These are phyloP conservation scores for Cardiospermum halicacabum DNA, from an alignment of 345 rosid genomes.

Conservation along the genomic window DNA sequence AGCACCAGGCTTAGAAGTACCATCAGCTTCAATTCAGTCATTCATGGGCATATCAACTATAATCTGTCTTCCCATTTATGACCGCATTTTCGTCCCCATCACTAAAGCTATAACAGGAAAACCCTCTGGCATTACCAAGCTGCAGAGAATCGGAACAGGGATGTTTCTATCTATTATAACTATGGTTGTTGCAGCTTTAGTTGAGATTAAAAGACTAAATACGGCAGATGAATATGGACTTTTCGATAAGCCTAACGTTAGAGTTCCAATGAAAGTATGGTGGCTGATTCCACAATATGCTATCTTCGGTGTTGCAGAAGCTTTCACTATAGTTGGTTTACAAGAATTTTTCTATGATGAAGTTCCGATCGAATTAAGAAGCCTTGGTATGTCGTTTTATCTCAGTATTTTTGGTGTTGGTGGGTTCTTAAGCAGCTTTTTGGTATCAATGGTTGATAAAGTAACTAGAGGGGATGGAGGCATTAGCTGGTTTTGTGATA, in stretches of 20 bases:
- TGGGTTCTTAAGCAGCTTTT: neutral
- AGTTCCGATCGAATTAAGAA: constrained; percentile 21
- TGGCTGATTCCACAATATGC: constrained; percentile 29
- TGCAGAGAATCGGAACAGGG: constrained; percentile 7
- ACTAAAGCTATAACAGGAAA: constrained; percentile 16
- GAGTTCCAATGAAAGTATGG: constrained; percentile 19
- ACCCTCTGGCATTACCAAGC: constrained; percentile 10
- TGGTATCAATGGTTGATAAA: neutral
- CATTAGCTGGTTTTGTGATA: neutral
- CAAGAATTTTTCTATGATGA: constrained; percentile 30
- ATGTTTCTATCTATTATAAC: constrained; percentile 14
- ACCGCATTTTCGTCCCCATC: constrained; percentile 19
- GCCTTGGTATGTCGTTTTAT: constrained; percentile 3
- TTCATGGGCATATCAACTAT: constrained; percentile 17
- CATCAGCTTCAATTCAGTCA: constrained; percentile 46
- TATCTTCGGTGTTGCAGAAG: constrained; percentile 18
- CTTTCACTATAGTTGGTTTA: constrained; percentile 23
- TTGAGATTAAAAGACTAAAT: constrained; percentile 20
- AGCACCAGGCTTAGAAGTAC: constrained; percentile 25
- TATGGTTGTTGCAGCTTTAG: constrained; percentile 24
- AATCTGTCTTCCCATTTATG: constrained; percentile 17
- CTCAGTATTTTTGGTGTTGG: neutral
- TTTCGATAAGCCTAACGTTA: neutral
- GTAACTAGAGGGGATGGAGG: neutral
- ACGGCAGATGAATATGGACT: constrained; percentile 13